phyloP scores from a whole-genome alignment of 1,284 basidiomycete genomes.

The Pseudozyma sp. region DNA sequence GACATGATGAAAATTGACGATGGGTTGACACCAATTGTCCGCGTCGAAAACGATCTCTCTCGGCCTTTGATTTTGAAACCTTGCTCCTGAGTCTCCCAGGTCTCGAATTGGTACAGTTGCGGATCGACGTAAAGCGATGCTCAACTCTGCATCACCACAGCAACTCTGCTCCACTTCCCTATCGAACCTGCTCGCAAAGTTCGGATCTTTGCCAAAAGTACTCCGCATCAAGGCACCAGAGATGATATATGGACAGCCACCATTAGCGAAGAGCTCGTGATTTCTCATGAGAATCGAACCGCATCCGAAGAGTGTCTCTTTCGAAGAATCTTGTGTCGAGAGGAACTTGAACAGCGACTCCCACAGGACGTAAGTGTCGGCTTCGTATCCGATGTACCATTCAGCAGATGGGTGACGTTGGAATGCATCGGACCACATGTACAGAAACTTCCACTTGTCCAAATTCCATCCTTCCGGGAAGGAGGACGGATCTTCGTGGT shows the following conservation, averaged over 20 bases:
- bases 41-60: constrained; percentile 21
- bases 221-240: constrained; percentile 36
- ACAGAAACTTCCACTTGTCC: constrained; percentile 44
- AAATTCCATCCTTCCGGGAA: constrained; percentile 31
- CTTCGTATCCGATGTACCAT: constrained; percentile 50
- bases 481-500: background rate
- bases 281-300: constrained; percentile 12
- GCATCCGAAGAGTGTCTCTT: constrained; percentile 33
- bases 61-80: constrained; percentile 25
- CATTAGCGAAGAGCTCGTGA: constrained; percentile 35
- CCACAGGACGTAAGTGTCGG: constrained; percentile 38
- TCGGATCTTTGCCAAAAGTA: constrained; percentile 20
- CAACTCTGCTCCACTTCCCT: constrained; percentile 17
- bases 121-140: constrained; percentile 24
- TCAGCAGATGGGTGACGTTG: constrained; percentile 16
- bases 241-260: constrained; percentile 34
- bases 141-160: constrained; percentile 45
- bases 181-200: constrained; percentile 31
- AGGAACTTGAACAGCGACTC: constrained; percentile 32
- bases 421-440: constrained; percentile 46
- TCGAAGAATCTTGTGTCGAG: constrained; percentile 3
- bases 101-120: constrained; percentile 13
- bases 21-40: constrained; percentile 30
- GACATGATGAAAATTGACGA: constrained; percentile 39
- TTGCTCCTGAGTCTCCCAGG: constrained; percentile 12